Percentiles rank a stretch among this genome's conserved stretches.
Conservation (phyloP, 164 flowering plant genomes). For the Vitis labrusca region DNA sequence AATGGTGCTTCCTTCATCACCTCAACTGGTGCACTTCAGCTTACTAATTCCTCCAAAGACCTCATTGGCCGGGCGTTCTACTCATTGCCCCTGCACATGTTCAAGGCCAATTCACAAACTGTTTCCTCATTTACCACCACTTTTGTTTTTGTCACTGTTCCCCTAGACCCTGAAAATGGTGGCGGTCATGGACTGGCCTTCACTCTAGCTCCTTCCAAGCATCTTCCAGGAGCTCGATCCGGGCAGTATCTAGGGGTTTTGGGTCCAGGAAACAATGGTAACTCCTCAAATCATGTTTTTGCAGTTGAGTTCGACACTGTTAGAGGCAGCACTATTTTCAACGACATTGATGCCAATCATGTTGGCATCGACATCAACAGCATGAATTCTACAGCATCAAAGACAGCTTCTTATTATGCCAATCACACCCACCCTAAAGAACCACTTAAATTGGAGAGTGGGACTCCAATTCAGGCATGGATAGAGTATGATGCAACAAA, state of each 20-base stretch:
- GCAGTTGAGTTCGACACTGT: conserved; percentile 34
- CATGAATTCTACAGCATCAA: background rate
- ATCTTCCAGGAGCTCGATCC: background rate
- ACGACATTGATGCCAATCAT: conserved; percentile 8
- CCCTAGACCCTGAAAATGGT: too few relatives aligned
- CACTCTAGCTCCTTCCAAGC: background rate
- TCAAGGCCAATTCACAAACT: too few relatives aligned
- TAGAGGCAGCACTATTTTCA: background rate
- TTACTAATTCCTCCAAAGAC: too few relatives aligned
- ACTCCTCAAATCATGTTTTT: conserved; percentile 18
- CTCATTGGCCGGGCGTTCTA: too few relatives aligned
- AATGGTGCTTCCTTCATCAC: too few relatives aligned
- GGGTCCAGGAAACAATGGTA: background rate
- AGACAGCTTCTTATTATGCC: conserved; percentile 5
- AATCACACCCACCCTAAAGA: background rate
- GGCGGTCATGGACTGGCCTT: too few relatives aligned
- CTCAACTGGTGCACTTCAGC: too few relatives aligned
- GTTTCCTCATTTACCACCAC: too few relatives aligned
- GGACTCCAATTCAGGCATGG: conserved; percentile 17
- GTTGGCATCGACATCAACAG: conserved; percentile 13
- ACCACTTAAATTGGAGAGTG: background rate
- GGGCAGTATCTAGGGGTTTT: too few relatives aligned
- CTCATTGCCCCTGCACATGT: too few relatives aligned
- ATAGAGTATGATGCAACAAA: conserved; percentile 21
- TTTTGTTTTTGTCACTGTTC: too few relatives aligned